Conservation (phyloP, 306 rosid species). For the Coriaria nepalensis region DNA sequence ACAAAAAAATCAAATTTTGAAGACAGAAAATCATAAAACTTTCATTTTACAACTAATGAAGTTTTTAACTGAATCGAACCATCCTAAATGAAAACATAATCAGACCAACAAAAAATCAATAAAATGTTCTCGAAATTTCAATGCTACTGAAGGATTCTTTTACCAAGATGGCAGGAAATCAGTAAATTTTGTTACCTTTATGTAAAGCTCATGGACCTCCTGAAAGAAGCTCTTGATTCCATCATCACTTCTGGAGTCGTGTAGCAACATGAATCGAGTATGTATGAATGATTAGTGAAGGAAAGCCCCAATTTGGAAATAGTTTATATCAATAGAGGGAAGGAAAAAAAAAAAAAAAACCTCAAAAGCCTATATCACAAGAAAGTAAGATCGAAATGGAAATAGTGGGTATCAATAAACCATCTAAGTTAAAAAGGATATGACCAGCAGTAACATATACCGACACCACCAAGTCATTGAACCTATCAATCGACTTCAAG, state of each 20-base stretch:
- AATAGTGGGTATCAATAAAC: background rate
- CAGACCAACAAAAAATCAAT: no score
- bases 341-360: background rate
- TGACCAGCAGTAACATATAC: slow-evolving; percentile 98
- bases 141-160: no score
- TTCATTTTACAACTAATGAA: no score
- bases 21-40: no score
- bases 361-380: background rate
- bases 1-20: no score
- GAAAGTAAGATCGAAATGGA: background rate
- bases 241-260: slow-evolving; percentile 90
- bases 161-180: background rate
- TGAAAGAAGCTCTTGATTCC: slow-evolving; percentile 98
- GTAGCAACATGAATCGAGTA: slow-evolving; percentile 88
- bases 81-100: no score
- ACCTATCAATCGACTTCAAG: slow-evolving; percentile 86
- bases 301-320: slow-evolving; percentile 17
- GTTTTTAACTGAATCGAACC: no score
- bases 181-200: slow-evolving; percentile 38
- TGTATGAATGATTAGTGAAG: slow-evolving; percentile 49
- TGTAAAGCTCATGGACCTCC: slow-evolving; percentile 93
- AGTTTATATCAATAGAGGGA: background rate
- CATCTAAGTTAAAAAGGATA: slow-evolving; percentile 38
- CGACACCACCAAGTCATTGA: slow-evolving; percentile 80
- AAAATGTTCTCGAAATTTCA: no score